Percentiles rank a stretch among this genome's conserved stretches.
Conservation (phyloP, 2,329 filamentous ascomycete species). For the Fusarium phyllophilum region DNA sequence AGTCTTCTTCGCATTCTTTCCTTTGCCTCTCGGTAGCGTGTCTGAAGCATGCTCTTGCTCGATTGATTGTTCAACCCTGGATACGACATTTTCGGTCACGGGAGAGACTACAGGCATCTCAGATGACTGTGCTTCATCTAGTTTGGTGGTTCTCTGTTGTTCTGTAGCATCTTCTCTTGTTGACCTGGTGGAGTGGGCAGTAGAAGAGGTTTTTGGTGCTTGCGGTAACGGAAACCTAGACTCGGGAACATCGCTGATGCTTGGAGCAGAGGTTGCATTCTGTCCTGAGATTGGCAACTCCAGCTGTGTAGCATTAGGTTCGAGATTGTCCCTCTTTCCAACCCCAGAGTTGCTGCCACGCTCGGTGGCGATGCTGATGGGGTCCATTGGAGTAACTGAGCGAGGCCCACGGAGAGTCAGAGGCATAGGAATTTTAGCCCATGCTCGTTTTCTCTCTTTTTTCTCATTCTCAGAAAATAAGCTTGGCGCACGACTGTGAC, state of each 20-base stretch:
- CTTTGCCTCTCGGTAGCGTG: slow-evolving; percentile 9
- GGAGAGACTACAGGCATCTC: not conserved
- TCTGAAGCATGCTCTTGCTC: not conserved
- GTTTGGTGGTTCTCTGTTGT: not conserved
- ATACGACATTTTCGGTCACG: not conserved
- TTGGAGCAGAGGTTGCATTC: slow-evolving; percentile 17
- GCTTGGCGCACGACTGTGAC: slow-evolving; percentile 29
- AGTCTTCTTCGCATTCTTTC: slow-evolving; percentile 39
- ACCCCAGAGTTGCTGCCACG: not conserved
- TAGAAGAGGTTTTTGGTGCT: not conserved
- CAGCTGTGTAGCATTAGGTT: slow-evolving; percentile 1
- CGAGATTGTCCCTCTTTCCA: slow-evolving; percentile 2
- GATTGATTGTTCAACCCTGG: not conserved
- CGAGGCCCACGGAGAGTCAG: slow-evolving; percentile 39
- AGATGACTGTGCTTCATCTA: not conserved
- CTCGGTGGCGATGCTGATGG: not conserved
- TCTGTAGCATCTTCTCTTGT: not conserved
- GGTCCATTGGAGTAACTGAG: slow-evolving; percentile 5
- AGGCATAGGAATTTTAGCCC: slow-evolving; percentile 51
- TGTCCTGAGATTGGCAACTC: slow-evolving; percentile 22
- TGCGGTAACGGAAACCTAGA: not conserved
- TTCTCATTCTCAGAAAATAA: slow-evolving; percentile 47
- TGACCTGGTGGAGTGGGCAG: not conserved
- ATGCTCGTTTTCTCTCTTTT: slow-evolving; percentile 45
- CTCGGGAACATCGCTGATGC: slow-evolving; percentile 2